Evolutionary conservation across 148 eudicot species (phyloP).

Genomic region (Salicornia ramosissima): DNA sequence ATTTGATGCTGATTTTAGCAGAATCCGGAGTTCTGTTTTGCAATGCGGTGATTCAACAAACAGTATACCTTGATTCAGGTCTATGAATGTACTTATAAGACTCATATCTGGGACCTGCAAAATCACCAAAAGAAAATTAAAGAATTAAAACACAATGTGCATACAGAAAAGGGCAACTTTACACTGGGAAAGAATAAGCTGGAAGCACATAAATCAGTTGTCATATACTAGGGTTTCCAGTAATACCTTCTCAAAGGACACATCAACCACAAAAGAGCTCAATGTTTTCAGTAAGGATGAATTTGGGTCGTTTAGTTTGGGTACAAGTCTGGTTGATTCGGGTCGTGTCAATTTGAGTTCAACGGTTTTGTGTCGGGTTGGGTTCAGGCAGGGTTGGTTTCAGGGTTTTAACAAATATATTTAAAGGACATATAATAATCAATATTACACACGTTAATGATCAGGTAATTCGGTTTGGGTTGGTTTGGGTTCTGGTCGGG

Average conservation of each 20-base stretch:
- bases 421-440: too few relatives aligned
- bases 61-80: conserved; percentile 54
- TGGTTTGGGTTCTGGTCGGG: too few relatives aligned
- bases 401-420: too few relatives aligned
- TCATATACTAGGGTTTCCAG: neutral
- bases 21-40: conserved; percentile 62
- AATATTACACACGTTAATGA: too few relatives aligned
- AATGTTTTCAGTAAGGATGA: neutral
- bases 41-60: conserved; percentile 75
- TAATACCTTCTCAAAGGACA: too few relatives aligned
- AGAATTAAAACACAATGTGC: neutral
- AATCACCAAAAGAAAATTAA: conserved; percentile 7
- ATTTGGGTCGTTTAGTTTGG: too few relatives aligned
- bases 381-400: too few relatives aligned
- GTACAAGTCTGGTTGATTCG: too few relatives aligned
- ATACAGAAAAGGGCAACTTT: neutral
- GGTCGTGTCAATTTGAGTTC: too few relatives aligned
- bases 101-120: conserved; percentile 84
- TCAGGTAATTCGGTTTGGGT: too few relatives aligned
- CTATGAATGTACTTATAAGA: conserved; percentile 61
- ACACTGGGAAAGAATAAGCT: neutral
- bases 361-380: too few relatives aligned
- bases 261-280: too few relatives aligned
- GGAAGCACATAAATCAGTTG: neutral
- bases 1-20: conserved; percentile 35